phyloP scores from a whole-genome alignment of 2,329 filamentous ascomycete species.

The Xylaria sp. region DNA sequence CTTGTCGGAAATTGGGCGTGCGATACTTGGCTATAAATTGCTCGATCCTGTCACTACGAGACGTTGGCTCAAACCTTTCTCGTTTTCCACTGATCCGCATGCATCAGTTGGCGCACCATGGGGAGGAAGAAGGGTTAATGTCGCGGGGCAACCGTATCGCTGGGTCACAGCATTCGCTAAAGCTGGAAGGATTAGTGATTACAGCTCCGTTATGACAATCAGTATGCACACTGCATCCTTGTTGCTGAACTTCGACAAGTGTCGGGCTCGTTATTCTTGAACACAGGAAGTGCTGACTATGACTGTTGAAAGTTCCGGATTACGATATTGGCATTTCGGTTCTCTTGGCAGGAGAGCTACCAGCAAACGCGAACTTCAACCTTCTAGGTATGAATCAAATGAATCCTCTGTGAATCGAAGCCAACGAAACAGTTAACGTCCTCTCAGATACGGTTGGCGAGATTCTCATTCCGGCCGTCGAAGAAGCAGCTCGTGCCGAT shows the following conservation, averaged over 20 bases:
- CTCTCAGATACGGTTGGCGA: constrained; percentile 45
- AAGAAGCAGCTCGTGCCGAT: constrained; percentile 46
- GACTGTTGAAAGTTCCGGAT: constrained; percentile 50
- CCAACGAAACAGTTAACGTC: constrained; percentile 22
- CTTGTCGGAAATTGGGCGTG: constrained; percentile 46
- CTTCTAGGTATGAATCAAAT: constrained; percentile 41
- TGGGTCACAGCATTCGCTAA: constrained; percentile 56
- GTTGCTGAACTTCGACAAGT: neutral
- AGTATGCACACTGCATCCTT: constrained; percentile 14
- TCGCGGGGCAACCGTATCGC: constrained; percentile 43
- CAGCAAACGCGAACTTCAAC: constrained; percentile 46
- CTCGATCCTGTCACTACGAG: constrained; percentile 50
- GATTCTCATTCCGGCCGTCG: constrained; percentile 46
- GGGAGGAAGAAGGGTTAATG: constrained; percentile 49
- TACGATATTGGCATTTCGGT: constrained; percentile 55
- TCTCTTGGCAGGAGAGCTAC: constrained; percentile 50
- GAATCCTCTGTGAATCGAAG: neutral
- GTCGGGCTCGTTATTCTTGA: neutral
- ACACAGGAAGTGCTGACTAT: constrained; percentile 9
- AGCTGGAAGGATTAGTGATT: constrained; percentile 53
- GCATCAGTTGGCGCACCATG: constrained; percentile 54
- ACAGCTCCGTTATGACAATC: constrained; percentile 53
- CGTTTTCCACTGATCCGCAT: constrained; percentile 53
- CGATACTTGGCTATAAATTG: constrained; percentile 50
- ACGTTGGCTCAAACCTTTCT: constrained; percentile 55